Conservation (phyloP, 371 early-diverging fungal genomes). For the Rhizopus microsporus region DNA sequence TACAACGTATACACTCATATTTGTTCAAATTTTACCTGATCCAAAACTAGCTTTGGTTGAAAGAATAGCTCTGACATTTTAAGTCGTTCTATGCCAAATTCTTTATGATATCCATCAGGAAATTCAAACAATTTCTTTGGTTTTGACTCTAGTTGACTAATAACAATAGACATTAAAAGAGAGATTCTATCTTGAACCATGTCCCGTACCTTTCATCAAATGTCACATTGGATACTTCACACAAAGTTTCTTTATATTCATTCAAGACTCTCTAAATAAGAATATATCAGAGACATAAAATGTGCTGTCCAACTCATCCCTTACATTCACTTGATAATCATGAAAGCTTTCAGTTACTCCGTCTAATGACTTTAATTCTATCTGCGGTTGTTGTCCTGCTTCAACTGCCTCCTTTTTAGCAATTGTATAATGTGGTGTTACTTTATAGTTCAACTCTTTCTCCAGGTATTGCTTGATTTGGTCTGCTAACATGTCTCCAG, state of each 20-base stretch:
- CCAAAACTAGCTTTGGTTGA: too few relatives aligned
- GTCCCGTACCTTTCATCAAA: conserved; percentile 68
- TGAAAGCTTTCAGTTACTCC: conserved; percentile 66
- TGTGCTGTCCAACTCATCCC: background rate
- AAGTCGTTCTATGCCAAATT: too few relatives aligned
- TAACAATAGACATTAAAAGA: conserved; percentile 25
- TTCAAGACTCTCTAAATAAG: conserved; percentile 59
- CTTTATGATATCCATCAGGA: conserved; percentile 45
- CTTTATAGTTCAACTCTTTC: conserved; percentile 54
- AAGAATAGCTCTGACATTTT: too few relatives aligned
- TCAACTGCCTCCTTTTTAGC: conserved; percentile 74
- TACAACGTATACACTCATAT: background rate
- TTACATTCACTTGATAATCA: conserved; percentile 65
- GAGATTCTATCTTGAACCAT: conserved; percentile 3
- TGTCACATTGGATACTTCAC: conserved; percentile 77
- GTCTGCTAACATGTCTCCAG: conserved; percentile 81
- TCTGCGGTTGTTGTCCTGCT: conserved; percentile 64
- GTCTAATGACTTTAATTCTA: conserved; percentile 53
- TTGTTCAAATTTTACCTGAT: too few relatives aligned
- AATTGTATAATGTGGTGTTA: conserved; percentile 88
- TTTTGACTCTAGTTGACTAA: conserved; percentile 29
- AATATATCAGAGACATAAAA: background rate
- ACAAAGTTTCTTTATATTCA: conserved; percentile 94
- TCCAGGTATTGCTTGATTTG: conserved; percentile 73
- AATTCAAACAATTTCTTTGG: conserved; percentile 90